Base-by-base conservation (phyloP, 345 rosid genomes). In the Turritis glabra region DNA sequence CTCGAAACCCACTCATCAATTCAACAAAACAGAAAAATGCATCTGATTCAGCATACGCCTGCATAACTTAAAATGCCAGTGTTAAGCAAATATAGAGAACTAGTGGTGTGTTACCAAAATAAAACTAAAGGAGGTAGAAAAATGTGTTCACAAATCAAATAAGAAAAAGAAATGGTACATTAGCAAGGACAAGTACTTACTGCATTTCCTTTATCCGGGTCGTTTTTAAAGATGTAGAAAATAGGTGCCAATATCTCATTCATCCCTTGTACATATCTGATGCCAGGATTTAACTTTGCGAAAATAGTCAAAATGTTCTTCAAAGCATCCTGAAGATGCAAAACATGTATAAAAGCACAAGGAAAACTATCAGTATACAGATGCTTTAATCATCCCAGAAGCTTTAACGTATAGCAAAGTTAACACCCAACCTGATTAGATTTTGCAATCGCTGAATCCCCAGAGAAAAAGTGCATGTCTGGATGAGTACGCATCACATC, bases 251-350 rank as follows among this genome's bases (percentile, higher is more conserved):
- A 75, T 76, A 91, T 84, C 77, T 94, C 98, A 67, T 94, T 94
- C 98, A 94, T 94, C 84, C 98, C 98, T 85, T 94, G 98, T 61
- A 94, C 97, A 80, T 94, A 94, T 90, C 96, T 87, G 79, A 94
- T 89, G 40, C 98, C 97, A 53, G 96, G 97, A 84, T 94, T 94
- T 79, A 94, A 83, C 90, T 94, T 94, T 18, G 98, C 98, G 70
- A 91, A 94, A 32, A 94, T 79, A 46, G 77, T 82, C 81, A 94
- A 80, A 44, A 91, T 83, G 67, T 80, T 87, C 83, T 71, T 91
- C 86, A 94, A 74, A 65, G 97, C 90, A 47, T 90, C 97, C 99
- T 94, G 85, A 59, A 83, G 54, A 84, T 3, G 18, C 56, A 51
- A 73, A 58, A 64, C 32, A 69, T 15, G 50, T n/a, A 30, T 40